Conservation (phyloP, 2,329 filamentous ascomycete genomes). For the Alternaria postmessia region DNA sequence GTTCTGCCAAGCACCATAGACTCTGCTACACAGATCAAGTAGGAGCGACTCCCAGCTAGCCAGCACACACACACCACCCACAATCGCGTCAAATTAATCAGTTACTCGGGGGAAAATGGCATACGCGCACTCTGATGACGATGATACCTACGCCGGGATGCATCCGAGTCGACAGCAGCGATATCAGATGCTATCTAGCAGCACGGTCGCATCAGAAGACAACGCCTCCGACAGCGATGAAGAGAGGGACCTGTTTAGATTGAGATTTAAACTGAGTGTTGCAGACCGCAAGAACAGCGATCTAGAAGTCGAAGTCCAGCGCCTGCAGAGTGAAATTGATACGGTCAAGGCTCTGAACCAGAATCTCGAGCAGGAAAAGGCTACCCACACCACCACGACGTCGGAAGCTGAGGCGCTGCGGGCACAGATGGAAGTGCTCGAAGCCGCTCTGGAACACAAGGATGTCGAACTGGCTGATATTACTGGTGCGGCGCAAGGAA, state of each 20-base stretch:
- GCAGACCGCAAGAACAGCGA: neutral
- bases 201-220: no score
- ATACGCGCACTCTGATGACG: neutral
- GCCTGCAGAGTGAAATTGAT: neutral
- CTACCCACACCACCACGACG: neutral
- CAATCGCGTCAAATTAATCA: neutral
- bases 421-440: neutral
- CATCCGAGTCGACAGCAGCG: neutral
- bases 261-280: no score
- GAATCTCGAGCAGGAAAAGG: neutral
- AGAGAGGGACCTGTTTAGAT: no score
- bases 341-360: neutral
- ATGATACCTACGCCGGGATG: no score
- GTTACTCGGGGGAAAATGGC: neutral
- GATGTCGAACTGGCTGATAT: neutral
- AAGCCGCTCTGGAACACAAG: neutral
- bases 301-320: neutral
- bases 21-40: neutral
- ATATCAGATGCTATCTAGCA: neutral
- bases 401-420: neutral
- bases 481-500: no score
- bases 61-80: no score
- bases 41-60: neutral
- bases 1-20: constrained; percentile 3
- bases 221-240: no score